A percentile compares a stretch with the other conserved stretches of the same genome.
phyloP scores from a whole-genome alignment of 202 grass and related monocot species.

The Tripidium arundinaceum region DNA sequence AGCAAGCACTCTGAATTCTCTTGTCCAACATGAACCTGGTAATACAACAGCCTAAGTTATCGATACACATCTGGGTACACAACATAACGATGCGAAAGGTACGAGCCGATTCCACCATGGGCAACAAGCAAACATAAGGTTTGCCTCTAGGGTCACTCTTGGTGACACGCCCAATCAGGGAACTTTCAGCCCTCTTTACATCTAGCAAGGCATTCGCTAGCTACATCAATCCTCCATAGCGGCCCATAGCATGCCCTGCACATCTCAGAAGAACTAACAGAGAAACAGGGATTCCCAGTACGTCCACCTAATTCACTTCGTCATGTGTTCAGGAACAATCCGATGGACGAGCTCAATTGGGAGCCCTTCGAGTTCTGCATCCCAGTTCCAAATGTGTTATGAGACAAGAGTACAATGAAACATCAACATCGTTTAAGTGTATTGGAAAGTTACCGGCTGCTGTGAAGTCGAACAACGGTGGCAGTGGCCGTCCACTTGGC shows the following conservation, averaged over 20 bases:
- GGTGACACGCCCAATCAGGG: neutral
- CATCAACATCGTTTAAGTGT: neutral
- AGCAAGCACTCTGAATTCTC: constrained; percentile 30
- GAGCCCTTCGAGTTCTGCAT: constrained; percentile 70
- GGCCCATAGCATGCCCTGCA: neutral
- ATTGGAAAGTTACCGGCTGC: constrained; percentile 38
- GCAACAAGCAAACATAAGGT: constrained; percentile 9
- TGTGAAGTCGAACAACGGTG: constrained; percentile 64
- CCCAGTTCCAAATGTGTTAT: neutral
- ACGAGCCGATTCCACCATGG: neutral
- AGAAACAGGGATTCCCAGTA: neutral
- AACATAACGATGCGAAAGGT: neutral
- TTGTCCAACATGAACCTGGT: constrained; percentile 30
- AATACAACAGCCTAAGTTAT: constrained; percentile 32
- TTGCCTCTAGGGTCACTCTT: neutral
- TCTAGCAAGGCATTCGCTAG: constrained; percentile 6
- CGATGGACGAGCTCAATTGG: constrained; percentile 68
- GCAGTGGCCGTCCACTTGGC: constrained; percentile 61
- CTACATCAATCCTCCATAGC: constrained; percentile 1
- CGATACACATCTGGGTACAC: constrained; percentile 1
- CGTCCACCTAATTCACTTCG: constrained; percentile 37
- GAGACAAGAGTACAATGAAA: neutral
- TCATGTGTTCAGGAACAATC: constrained; percentile 66
- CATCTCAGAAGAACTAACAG: neutral
- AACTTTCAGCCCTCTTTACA: constrained; percentile 2